Percentiles rank a stretch among this genome's conserved stretches.
phyloP scores from a whole-genome alignment of 495 filamentous ascomycete species.

The Bathelium albidoporum region DNA sequence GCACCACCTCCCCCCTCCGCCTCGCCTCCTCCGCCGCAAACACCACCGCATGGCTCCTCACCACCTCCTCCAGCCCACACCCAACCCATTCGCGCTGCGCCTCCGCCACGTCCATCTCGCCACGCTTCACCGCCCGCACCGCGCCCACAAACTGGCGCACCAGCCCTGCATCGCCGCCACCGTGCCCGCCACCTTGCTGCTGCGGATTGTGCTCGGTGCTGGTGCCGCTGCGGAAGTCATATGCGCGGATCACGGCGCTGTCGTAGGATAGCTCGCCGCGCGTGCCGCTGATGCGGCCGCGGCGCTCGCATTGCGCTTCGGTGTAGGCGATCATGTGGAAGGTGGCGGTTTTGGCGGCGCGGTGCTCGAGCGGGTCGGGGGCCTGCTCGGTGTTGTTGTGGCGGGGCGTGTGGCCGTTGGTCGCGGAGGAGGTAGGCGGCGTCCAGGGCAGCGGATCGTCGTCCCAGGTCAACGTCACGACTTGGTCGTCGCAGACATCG shows the following conservation, averaged over 20 bases:
- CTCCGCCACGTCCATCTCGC: conserved; percentile 51
- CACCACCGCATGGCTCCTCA: conserved; percentile 84
- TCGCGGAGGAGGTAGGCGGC: not conserved
- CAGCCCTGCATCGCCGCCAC: conserved; percentile 80
- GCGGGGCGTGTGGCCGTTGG: too few species aligned
- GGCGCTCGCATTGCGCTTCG: conserved; percentile 72
- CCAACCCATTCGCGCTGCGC: conserved; percentile 71
- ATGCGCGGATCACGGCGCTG: conserved; percentile 50
- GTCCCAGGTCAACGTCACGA: conserved; percentile 78
- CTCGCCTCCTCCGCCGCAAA: conserved; percentile 91
- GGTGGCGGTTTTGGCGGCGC: conserved; percentile 69
- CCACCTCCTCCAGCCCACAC: conserved; percentile 71
- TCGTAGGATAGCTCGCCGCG: conserved; percentile 78
- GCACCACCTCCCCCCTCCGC: conserved; percentile 52
- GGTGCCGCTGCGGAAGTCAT: conserved; percentile 50
- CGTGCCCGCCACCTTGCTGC: conserved; percentile 52
- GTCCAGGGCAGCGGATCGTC: conserved; percentile 40
- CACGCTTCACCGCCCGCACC: conserved; percentile 66
- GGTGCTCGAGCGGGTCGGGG: conserved; percentile 24
- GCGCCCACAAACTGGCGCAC: conserved; percentile 70
- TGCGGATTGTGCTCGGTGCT: conserved; percentile 45
- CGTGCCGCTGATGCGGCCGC: conserved; percentile 74
- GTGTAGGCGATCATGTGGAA: conserved; percentile 94
- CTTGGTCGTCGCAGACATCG: conserved; percentile 82
- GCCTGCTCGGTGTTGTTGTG: too few species aligned